Base-by-base conservation (phyloP, 805 yeast genomes). In the Candida railenensis region DNA sequence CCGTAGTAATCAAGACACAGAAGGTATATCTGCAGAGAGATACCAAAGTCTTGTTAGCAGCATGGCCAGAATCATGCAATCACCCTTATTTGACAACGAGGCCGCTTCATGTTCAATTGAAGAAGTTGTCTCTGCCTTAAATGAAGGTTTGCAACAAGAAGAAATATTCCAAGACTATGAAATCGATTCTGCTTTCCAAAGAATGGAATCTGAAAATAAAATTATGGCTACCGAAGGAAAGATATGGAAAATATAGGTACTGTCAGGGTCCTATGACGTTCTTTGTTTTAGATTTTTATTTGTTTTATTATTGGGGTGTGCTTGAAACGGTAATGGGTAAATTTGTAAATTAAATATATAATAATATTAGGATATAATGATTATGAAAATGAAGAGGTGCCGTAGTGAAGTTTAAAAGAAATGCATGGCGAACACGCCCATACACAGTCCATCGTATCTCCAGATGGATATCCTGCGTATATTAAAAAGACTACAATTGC, bases 191-290 rank as follows among this genome's bases (percentile, higher is more conserved):
- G 76, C 67, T 3, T 58, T 71, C 25, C 51, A 48, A 34, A 60
- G 50, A 47, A 63, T 71, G 71, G 63, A 59, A 43, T 58, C 56
- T 14, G 73, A 68, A 48, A 71, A 67, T 50, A 61, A 66, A 54
- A 54, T 71, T 36, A 63, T 65, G 62, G 48, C 59, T n/a, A 61
- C 65, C 43, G 73, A 69, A 49, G 74, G 71, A 28, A 67, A 68
- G 57, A 57, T 72, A 40, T 70, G 68, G 66, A 62, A 61, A 53
- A 62, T 69, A 43, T 68, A 59, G 43, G 37, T n/a, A n/a, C n/a
- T n/a, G n/a, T n/a, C n/a, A n/a, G n/a, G n/a, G n/a, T n/a, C n/a
- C 30, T 25, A 7, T 25, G 30, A 7, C 11, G 11, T 7, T 11
- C 30, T 25, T 5, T 25, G 11, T 11, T 25, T 25, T 11, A 11